Evolutionary conservation across 1,284 basidiomycete genomes (phyloP), one percentile per base, ranked within the genome.

Genomic region (Cutaneotrichosporon curvatum): DNA sequence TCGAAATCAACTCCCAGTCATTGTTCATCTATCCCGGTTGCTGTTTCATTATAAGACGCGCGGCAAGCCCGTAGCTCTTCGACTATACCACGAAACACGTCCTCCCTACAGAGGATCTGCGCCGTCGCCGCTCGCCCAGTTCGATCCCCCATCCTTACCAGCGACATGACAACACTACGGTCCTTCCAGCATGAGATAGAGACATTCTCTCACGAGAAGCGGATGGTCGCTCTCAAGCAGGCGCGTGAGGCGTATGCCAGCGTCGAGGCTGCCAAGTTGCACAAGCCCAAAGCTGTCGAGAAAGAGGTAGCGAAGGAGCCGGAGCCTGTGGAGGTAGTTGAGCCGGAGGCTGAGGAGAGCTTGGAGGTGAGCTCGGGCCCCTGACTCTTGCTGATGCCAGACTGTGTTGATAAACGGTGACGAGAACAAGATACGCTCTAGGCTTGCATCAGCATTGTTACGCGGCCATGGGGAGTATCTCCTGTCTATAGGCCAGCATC

Each of bases 161-260:
- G 25, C 25, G 25, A 7, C 15, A 70, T 70, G 68, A 67, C 69
- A 2, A 66, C 69, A 4, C 51, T 71, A 14, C 61, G 65, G 45
- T 68, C 69, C 15, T 71, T 71, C 54, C 69, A 71, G 58, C 64
- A 64, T 7, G 69, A 71, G 58, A 71, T 71, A 40, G 68, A 67
- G 40, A 51, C 50, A 18, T 66, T 71, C 37, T 59, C 67, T 0
- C 62, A 68, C 39, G 65, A 68, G 46, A 65, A 66, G 50, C 66
- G 67, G 35, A 51, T 56, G 30, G 48, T 56, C 35, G 61, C 65
- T 1, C 62, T 65, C 35, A 55, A 61, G 48, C 59, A 61, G 37
- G 67, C 67, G 5, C 57, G 57, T 23, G 62, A 66, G 40, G 63
- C 60, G 0, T 59, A 67, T 42, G 56, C 61, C 11, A 64, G 62